These are phyloP conservation scores for Kazachstania martiniae DNA, from an alignment of 805 yeast genomes.

Conservation along the genomic window DNA sequence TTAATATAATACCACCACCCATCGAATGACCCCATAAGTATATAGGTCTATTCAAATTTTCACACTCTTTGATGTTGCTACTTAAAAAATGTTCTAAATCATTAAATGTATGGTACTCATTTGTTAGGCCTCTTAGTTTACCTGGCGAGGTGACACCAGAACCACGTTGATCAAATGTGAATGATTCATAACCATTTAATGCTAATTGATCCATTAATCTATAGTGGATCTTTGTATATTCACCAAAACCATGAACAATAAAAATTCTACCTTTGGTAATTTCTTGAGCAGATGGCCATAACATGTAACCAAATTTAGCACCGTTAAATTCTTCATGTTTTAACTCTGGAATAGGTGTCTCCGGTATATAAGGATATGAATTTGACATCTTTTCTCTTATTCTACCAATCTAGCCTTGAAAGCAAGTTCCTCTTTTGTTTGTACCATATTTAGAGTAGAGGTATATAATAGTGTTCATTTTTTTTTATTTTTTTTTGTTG, in stretches of 20 bases:
- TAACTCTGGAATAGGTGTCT: conserved; percentile 14
- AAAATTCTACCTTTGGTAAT: conserved; percentile 41
- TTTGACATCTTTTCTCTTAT: conserved; percentile 2
- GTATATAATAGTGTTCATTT: no score
- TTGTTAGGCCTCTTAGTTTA: conserved; percentile 41
- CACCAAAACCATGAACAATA: conserved; percentile 66
- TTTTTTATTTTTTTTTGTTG: no score
- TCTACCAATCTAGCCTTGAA: no score
- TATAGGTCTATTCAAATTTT: conserved; percentile 22
- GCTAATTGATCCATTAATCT: conserved; percentile 45
- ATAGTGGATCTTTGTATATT: conserved; percentile 38
- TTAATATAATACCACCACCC: conserved; percentile 69
- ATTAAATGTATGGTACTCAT: conserved; percentile 43
- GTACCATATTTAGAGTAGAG: no score
- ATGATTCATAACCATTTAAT: conserved; percentile 48
- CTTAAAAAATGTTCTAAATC: conserved; percentile 46
- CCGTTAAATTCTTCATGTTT: conserved; percentile 19
- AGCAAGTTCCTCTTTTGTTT: no score
- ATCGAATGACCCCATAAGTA: conserved; percentile 61
- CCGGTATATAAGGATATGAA: conserved; percentile 19
- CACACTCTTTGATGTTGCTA: conserved; percentile 15
- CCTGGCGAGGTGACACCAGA: conserved; percentile 56
- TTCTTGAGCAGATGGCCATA: conserved; percentile 15
- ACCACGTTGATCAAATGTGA: conserved; percentile 68
- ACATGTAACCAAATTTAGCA: conserved; percentile 21